A percentile compares a stretch with the other conserved stretches of the same genome.
Evolutionary conservation across 2,329 filamentous ascomycete genomes (phyloP).

Genomic region (Fusarium anthophilum): DNA sequence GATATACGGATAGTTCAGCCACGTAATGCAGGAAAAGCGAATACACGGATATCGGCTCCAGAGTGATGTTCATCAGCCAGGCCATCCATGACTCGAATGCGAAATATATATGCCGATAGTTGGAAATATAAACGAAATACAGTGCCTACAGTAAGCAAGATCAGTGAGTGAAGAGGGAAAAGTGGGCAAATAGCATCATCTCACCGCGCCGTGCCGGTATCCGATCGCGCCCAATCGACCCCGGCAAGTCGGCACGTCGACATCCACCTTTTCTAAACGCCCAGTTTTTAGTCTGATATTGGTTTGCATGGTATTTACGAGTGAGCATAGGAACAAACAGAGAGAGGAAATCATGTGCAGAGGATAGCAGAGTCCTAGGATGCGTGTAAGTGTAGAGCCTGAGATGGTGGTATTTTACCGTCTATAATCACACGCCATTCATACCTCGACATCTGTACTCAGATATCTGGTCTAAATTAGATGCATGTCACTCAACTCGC

Average conservation of each 20-base stretch:
- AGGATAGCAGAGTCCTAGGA: background rate
- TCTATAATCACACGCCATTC: background rate
- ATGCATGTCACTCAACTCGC: constrained; percentile 17
- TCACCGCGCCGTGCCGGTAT: constrained; percentile 45
- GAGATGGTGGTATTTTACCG: background rate
- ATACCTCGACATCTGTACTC: background rate
- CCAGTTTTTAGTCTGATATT: constrained; percentile 17
- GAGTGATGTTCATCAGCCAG: background rate
- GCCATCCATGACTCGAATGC: constrained; percentile 6
- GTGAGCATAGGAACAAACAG: background rate
- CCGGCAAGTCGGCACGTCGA: constrained; percentile 43
- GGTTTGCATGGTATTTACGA: background rate
- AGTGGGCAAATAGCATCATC: constrained; percentile 43
- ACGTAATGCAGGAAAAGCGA: background rate
- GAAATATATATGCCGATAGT: constrained; percentile 26
- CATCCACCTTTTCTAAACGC: constrained; percentile 39
- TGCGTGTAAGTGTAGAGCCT: background rate
- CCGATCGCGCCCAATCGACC: constrained; percentile 44
- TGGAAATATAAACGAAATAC: background rate
- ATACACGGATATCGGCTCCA: constrained; percentile 21
- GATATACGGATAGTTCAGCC: background rate
- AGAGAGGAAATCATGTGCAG: background rate
- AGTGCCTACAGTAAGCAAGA: background rate
- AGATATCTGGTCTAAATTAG: background rate
- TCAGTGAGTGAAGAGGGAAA: background rate